These are phyloP conservation scores for Hygrophoropsis aurantiaca DNA, from an alignment of 768 basidiomycete species.

Conservation along the genomic window DNA sequence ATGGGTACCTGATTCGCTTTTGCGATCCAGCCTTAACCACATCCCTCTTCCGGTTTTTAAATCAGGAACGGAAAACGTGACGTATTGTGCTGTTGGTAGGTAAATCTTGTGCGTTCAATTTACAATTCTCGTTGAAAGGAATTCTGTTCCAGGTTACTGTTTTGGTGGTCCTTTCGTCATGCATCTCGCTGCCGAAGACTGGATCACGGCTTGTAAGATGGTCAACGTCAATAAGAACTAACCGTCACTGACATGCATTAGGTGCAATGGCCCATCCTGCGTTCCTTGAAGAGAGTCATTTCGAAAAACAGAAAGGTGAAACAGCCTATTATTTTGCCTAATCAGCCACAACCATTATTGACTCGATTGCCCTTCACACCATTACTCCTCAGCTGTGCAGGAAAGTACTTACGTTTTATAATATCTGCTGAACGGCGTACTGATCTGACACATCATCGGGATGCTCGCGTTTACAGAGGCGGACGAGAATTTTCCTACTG, in stretches of 20 bases:
- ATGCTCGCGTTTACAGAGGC: conserved; percentile 39
- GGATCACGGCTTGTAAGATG: conserved; percentile 39
- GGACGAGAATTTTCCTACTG: conserved; percentile 46
- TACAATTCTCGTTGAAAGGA: too few species aligned
- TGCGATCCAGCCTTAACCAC: not conserved
- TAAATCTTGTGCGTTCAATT: too few species aligned
- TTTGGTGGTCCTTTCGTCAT: conserved; percentile 48
- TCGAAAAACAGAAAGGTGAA: conserved; percentile 42
- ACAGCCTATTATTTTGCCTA: conserved; percentile 6
- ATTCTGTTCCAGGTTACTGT: conserved; percentile 41
- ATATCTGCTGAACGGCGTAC: not conserved
- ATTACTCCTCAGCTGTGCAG: conserved; percentile 47
- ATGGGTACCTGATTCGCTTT: not conserved
- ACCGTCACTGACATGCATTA: not conserved
- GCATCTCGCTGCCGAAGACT: conserved; percentile 39
- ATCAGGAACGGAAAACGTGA: conserved; percentile 17
- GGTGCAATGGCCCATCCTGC: conserved; percentile 52
- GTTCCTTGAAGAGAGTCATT: conserved; percentile 45
- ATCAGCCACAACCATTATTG: too few species aligned
- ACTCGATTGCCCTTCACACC: conserved; percentile 33
- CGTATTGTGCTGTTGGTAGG: conserved; percentile 40
- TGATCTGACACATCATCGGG: not conserved
- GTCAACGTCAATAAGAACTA: not conserved
- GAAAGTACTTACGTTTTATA: conserved; percentile 20
- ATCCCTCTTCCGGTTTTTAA: too few species aligned